Conservation (phyloP, 805 yeast genomes). For the Wickerhamomyces mucosus region DNA sequence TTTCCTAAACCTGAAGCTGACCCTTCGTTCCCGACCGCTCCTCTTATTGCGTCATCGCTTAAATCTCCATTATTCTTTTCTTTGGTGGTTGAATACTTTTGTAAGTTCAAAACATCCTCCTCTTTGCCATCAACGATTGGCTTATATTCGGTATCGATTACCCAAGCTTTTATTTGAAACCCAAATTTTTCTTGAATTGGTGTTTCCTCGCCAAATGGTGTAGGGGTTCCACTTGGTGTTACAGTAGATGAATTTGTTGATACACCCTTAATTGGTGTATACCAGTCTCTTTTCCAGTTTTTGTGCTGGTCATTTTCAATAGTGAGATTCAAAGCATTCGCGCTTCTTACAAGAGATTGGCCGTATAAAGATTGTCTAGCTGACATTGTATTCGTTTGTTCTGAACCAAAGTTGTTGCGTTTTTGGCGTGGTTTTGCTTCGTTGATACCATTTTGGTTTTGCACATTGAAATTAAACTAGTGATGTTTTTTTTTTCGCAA, state of each 20-base stretch:
- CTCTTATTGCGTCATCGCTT: constrained; percentile 40
- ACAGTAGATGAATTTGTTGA: constrained; percentile 8
- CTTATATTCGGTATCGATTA: constrained; percentile 12
- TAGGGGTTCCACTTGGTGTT: constrained; percentile 16
- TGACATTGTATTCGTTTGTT: constrained; percentile 8
- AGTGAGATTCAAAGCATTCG: constrained; percentile 12
- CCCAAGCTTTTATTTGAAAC: constrained; percentile 26
- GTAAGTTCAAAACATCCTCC: constrained; percentile 36
- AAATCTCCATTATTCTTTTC: constrained; percentile 20
- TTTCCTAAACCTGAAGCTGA: constrained; percentile 36
- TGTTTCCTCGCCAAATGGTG: constrained; percentile 19
- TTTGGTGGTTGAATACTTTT: constrained; percentile 24
- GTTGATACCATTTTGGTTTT: no score
- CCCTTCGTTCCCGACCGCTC: constrained; percentile 40
- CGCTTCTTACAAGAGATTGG: constrained; percentile 20
- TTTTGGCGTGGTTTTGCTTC: no score
- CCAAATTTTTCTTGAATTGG: constrained; percentile 7
- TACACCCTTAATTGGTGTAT: constrained; percentile 11
- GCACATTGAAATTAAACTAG: no score
- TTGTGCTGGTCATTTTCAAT: constrained; percentile 12
- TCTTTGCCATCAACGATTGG: constrained; percentile 26
- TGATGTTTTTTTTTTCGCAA: constrained; percentile 1
- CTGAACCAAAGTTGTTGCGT: no score
- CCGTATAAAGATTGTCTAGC: constrained; percentile 17
- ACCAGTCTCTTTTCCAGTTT: constrained; percentile 23